Evolutionary conservation across 306 rosid genomes (phyloP).

Genomic region (Cicer yamashitae): DNA sequence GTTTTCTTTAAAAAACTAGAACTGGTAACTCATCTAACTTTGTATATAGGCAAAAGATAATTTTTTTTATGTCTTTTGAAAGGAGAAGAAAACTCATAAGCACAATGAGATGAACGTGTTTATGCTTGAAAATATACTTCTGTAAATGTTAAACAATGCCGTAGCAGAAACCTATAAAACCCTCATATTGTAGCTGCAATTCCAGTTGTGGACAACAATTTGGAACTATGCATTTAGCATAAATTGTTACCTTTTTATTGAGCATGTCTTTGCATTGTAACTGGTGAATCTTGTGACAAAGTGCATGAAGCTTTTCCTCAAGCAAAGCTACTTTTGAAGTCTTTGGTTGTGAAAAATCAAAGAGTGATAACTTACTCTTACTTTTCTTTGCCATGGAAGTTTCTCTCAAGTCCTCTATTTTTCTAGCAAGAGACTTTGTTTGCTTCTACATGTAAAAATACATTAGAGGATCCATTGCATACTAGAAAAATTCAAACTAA

Average conservation of each 20-base stretch:
- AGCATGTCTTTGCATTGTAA: conserved; percentile 71
- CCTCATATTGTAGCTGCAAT: neutral
- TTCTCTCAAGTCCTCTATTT: conserved; percentile 58
- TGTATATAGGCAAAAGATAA: no score
- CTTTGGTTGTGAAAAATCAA: conserved; percentile 50
- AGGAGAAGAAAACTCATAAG: no score
- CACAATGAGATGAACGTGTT: no score
- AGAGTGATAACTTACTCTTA: conserved; percentile 54
- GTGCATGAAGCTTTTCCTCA: conserved; percentile 74
- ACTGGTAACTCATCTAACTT: no score
- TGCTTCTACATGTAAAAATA: conserved; percentile 61
- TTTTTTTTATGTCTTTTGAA: no score
- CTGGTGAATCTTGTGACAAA: conserved; percentile 68
- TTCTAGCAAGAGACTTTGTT: conserved; percentile 62
- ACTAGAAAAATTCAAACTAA: conserved; percentile 27
- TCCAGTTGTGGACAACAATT: neutral
- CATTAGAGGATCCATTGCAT: conserved; percentile 47
- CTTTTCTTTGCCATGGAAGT: conserved; percentile 43
- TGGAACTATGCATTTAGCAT: neutral
- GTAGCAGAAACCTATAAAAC: neutral
- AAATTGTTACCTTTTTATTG: conserved; percentile 63
- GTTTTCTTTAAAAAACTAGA: no score
- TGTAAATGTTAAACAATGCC: neutral
- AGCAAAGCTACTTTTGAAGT: conserved; percentile 54
- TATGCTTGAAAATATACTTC: no score